Evolutionary conservation across 2,329 filamentous ascomycete species (phyloP), one percentile per base, ranked within the genome.

Genomic region (Knoxdaviesia proteae): DNA sequence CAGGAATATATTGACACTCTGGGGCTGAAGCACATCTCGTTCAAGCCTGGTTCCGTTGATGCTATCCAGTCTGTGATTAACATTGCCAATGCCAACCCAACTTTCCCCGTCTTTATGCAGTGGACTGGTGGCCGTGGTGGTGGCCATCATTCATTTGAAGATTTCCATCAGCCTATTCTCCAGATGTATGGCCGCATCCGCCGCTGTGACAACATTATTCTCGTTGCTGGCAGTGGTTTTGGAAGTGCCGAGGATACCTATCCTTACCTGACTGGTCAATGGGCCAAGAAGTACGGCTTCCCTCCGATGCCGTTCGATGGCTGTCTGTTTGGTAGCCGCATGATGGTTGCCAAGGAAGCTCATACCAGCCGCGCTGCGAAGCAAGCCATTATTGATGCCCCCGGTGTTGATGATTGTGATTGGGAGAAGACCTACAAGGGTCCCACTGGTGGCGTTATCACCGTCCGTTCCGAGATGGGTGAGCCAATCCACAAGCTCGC

Each of bases 401-500:
- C 77, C 46, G 87, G 87, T 57, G 67, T 94, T 34, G 80, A 81
- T 41, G 86, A 94, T 54, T 60, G 59, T 47, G 71, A 88, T 50
- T 94, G 87, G 87, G 86, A 94, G 62, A 78, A 87, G 63, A 92
- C 84, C 5, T 94, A 94, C 67, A 84, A 88, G 64, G 84, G 83
- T 11, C 71, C 86, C 31, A 81, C 87, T 45, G 90, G 90, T 53
- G 90, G 90, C 57, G 77, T 98, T 48, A 88, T 98, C 53, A 98
- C 90, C 32, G 90, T 98, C 40, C 77, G 86, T 49, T 98, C 90
- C 1, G 90, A 98, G 63, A 98, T 98, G 92, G 92, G 90, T 39
- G 90, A 98, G 68, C 92, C 90, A 5, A 98, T 98, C 48, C 90
- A 98, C 68, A 98, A 98, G 67, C 74, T 98, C 46, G 92, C 90